Evolutionary conservation across 2,329 filamentous ascomycete genomes (phyloP).

Genomic region (Leptodontidium sp.): DNA sequence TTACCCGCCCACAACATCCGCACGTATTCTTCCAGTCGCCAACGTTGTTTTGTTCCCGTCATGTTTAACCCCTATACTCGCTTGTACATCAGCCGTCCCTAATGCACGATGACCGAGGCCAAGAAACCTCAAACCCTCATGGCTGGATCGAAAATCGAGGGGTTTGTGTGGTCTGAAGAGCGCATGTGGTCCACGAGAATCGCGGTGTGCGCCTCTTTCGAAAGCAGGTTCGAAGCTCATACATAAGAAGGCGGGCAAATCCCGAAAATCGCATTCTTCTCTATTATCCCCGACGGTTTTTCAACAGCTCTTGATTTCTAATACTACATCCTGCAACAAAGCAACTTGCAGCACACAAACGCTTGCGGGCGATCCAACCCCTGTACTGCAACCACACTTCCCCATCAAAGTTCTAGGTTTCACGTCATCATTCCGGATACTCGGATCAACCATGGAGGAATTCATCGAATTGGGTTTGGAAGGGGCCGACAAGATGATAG

Average conservation of each 20-base stretch:
- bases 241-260: background rate
- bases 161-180: background rate
- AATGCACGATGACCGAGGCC: slow-evolving; percentile 19
- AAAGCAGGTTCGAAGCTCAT: background rate
- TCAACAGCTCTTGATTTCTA: background rate
- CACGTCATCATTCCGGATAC: slow-evolving; percentile 19
- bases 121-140: slow-evolving; percentile 11
- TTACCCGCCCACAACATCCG: background rate
- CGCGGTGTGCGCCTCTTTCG: slow-evolving; percentile 16
- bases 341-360: background rate
- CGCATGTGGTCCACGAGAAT: slow-evolving; percentile 11
- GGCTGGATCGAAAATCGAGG: background rate
- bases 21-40: background rate
- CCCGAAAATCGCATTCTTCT: background rate
- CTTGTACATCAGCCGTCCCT: background rate
- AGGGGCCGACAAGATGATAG: slow-evolving; percentile 35
- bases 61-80: background rate
- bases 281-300: background rate
- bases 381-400: slow-evolving; percentile 1
- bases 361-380: background rate
- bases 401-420: slow-evolving; percentile 13
- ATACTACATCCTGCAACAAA: background rate
- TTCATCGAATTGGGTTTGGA: slow-evolving; percentile 34
- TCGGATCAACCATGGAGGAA: slow-evolving; percentile 24
- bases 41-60: too few relatives aligned